Evolutionary conservation across 2,329 filamentous ascomycete species (phyloP).

Genomic region (Trichoderma sp.): DNA sequence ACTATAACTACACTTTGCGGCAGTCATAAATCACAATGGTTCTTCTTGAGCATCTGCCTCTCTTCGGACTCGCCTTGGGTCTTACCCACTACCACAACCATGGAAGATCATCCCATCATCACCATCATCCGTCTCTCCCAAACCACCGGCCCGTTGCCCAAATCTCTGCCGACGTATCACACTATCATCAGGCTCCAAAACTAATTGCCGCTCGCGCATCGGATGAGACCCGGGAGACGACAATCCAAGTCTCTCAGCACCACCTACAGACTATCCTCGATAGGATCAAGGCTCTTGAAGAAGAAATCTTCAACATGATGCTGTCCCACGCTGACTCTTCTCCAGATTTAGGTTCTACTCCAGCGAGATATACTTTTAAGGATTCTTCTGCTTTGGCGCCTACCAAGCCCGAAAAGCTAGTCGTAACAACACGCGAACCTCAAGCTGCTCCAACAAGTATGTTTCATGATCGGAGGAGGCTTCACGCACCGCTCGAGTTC

Average conservation of each 20-base stretch:
- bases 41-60: slow-evolving; percentile 19
- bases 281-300: slow-evolving; percentile 29
- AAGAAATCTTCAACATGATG: slow-evolving; percentile 30
- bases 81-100: background rate
- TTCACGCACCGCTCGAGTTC: background rate
- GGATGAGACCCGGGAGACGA: slow-evolving; percentile 27
- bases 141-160: slow-evolving; percentile 6
- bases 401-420: background rate
- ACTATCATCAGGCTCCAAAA: slow-evolving; percentile 19
- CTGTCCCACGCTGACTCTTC: slow-evolving; percentile 11
- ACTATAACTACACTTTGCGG: background rate
- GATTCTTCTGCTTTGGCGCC: background rate
- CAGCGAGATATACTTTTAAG: background rate
- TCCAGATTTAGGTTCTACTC: background rate
- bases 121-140: background rate
- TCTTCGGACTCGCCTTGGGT: slow-evolving; percentile 19
- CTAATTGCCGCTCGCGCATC: slow-evolving; percentile 25
- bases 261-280: slow-evolving; percentile 29
- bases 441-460: background rate
- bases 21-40: slow-evolving; percentile 23
- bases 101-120: background rate
- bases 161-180: slow-evolving; percentile 19
- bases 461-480: background rate
- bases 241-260: slow-evolving; percentile 27
- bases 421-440: background rate